Evolutionary conservation across 1,284 basidiomycete species (phyloP), one percentile per base, ranked within the genome.

Genomic region (Sanghuangporus weigelae): DNA sequence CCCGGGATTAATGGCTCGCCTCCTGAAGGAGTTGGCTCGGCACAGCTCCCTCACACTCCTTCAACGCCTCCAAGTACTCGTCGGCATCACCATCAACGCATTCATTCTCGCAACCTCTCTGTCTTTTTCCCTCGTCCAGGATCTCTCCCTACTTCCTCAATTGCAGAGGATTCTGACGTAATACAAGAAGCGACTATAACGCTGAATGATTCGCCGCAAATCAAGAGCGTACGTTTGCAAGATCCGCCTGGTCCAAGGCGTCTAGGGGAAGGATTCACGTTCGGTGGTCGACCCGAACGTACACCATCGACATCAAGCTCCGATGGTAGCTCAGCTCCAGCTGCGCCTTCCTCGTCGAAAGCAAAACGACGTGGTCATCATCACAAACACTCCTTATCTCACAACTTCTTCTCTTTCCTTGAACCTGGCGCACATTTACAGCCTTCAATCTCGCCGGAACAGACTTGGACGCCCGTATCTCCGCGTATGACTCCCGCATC

Each of bases 381-480:
- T 74, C 95, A 97, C 72, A 92, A 94, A 71, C 95, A 96, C 74
- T 97, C 94, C 0, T 75, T 96, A 26, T 96, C 94, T 0, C 95
- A 96, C 75, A 95, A 93, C 72, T 95, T 96, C 76, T 96, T 96
- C 77, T 90, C 90, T 0, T 93, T 93, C 71, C 83, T 93, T 64
- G 89, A 92, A 68, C 89, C 89, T 16, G 81, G 79, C 3, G 67
- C 68, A 50, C 69, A 62, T 55, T 59, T 68, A 58, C 55, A 62
- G 62, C 61, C 60, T 48, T 63, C 60, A 19, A 60, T 19, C 36
- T 67, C 46, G 19, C 69, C 71, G 7, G 51, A 67, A n/a, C 72
- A 69, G 21, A 73, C 68, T 11, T 71, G 68, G 38, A 70, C 70
- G 16, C 66, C 71, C 0, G 70, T 69, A 69, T 62, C 66, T 31